These are phyloP conservation scores for Santalum album DNA, from an alignment of 164 flowering plant species.

Conservation along the genomic window DNA sequence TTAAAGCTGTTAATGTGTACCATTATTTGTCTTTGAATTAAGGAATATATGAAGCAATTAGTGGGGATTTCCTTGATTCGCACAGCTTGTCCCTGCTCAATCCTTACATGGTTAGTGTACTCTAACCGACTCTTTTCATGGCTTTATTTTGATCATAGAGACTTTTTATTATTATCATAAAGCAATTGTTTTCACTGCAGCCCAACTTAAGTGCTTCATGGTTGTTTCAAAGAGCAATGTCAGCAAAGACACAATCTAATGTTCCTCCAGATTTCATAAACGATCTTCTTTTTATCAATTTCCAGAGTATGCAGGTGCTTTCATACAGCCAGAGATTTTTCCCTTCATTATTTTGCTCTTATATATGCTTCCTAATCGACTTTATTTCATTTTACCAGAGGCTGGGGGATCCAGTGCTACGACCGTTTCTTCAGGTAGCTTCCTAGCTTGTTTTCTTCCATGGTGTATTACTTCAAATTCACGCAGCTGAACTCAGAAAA, in stretches of 20 bases:
- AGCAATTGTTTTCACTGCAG: slow-evolving; percentile 36
- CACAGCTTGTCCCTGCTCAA: slow-evolving; percentile 70
- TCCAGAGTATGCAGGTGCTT: slow-evolving; percentile 74
- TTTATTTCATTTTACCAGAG: slow-evolving; percentile 34
- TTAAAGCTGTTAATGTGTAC: too few relatives aligned
- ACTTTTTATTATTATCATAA: too few relatives aligned
- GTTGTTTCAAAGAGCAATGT: slow-evolving; percentile 98
- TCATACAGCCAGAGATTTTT: not conserved
- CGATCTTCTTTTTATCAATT: slow-evolving; percentile 76
- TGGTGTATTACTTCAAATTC: not conserved
- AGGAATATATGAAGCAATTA: slow-evolving; percentile 81
- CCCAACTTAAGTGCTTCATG: slow-evolving; percentile 92
- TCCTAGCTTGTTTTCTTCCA: not conserved
- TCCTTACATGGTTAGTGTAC: slow-evolving; percentile 80
- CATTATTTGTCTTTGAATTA: slow-evolving; percentile 3
- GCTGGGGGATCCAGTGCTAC: slow-evolving; percentile 84
- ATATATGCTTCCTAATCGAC: not conserved
- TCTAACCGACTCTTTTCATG: not conserved
- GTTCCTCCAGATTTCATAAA: slow-evolving; percentile 73
- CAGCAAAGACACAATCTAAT: slow-evolving; percentile 53
- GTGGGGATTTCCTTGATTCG: slow-evolving; percentile 57
- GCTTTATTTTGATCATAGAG: not conserved
- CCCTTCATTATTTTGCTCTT: slow-evolving; percentile 1
- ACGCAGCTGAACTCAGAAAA: too few relatives aligned
- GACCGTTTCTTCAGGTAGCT: slow-evolving; percentile 95